Base-by-base conservation (phyloP, 441 rosid genomes). In the Croton setiger region DNA sequence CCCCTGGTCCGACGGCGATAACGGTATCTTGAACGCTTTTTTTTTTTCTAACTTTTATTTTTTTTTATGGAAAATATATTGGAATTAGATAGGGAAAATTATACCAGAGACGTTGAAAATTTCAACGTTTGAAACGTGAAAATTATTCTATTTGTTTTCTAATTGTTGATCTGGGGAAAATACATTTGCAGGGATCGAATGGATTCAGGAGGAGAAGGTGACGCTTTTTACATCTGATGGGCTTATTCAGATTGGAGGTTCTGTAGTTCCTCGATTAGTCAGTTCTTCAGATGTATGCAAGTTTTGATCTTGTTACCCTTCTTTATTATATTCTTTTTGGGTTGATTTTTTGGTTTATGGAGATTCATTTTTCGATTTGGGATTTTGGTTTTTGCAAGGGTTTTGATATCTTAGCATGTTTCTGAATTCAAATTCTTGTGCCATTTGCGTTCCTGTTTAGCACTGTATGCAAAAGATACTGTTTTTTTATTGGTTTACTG, bases 241-340 rank as follows among this genome's bases (percentile, higher is more conserved):
- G 62, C 85, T 93, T n/a, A 47, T 93, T 82, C 97, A 88, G 82
- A 91, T 93, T 64, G 97, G 97, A 43, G 97, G 96, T 68, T 88
- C 88, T 58, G 73, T 88, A 77, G 92, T 91, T 73, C 96, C 98
- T 68, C 88, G 88, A 43, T 88, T 85, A 31, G 65, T 82, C 63
- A 72, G 75, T 47, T 69, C 91, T 41, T 82, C 91, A 54, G 81
- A 88, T 66, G 98, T 86, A 85, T 54, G 86, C 63, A 41, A 37
- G n/a, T n/a, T 67, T 61, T 53, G 51, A 20, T 56, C 52, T 77
- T 35, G 47, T 7, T 35, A 18, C 11, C 2, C 13, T 52, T n/a
- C 12, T 55, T 10, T 57, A 23, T 17, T 60, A 54, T 27, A 33
- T 4, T 49, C 57, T 31, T 33, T 63, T 39, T 18, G 48, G 8